phyloP scores from a whole-genome alignment of 2,329 filamentous ascomycete species.

The Rachicladosporium sp. region DNA sequence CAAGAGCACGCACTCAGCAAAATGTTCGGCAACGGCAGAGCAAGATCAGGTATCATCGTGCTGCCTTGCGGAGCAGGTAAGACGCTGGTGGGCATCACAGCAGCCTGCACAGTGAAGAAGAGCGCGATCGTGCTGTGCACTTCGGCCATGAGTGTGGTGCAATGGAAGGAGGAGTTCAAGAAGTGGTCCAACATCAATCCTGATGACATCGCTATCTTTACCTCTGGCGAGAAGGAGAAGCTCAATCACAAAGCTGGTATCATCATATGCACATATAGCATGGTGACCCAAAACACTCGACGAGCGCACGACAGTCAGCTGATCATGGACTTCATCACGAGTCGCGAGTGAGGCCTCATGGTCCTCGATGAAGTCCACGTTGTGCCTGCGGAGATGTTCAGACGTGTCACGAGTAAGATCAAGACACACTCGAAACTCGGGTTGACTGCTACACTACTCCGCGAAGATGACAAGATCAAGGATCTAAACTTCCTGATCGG shows the following conservation, averaged over 20 bases:
- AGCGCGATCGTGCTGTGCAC: conserved; percentile 91
- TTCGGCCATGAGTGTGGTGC: conserved; percentile 92
- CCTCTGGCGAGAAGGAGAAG: conserved; percentile 75
- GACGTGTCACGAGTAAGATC: conserved; percentile 83
- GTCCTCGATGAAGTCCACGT: conserved; percentile 96
- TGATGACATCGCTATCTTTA: conserved; percentile 88
- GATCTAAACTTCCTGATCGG: conserved; percentile 96
- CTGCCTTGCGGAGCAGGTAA: conserved; percentile 93
- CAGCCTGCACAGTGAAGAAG: conserved; percentile 95
- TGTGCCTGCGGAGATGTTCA: conserved; percentile 90
- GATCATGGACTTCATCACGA: conserved; percentile 90
- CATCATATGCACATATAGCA: conserved; percentile 94
- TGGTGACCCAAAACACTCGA: conserved; percentile 83
- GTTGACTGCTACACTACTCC: conserved; percentile 79
- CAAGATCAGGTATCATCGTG: conserved; percentile 95
- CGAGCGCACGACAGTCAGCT: conserved; percentile 87
- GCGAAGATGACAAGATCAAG: conserved; percentile 97
- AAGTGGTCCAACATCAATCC: conserved; percentile 98
- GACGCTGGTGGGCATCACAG: conserved; percentile 94
- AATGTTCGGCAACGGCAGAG: conserved; percentile 97
- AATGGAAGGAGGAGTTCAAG: conserved; percentile 92
- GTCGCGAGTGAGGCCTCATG: conserved; percentile 93
- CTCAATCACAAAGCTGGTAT: conserved; percentile 88
- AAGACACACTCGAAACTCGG: conserved; percentile 93
- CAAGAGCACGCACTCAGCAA: conserved; percentile 97